Percentiles rank a stretch among this genome's conserved stretches.
phyloP scores from a whole-genome alignment of 306 rosid genomes.

The Alnus rubra region DNA sequence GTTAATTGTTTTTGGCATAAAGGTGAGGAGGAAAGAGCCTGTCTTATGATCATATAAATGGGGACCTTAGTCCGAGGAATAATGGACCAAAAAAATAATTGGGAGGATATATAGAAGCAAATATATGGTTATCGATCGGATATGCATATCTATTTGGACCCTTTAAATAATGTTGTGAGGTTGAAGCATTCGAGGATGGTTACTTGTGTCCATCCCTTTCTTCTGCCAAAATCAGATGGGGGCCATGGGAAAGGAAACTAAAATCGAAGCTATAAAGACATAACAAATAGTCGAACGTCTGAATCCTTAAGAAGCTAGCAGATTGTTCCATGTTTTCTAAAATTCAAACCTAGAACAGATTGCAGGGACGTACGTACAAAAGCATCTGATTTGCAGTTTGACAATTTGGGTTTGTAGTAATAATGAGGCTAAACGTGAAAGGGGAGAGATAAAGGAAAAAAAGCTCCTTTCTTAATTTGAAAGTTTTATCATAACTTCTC shows the following conservation, averaged over 20 bases:
- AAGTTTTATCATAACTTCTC: conserved; percentile 54
- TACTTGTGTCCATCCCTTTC: neutral
- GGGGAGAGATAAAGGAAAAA: conserved; percentile 37
- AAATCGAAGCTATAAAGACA: neutral
- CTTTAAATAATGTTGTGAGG: neutral
- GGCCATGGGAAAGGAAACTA: too few species aligned
- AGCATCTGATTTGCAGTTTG: conserved; percentile 23
- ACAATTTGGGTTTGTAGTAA: conserved; percentile 30
- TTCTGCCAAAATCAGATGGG: neutral
- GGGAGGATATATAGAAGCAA: neutral
- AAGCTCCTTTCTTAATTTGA: conserved; percentile 49
- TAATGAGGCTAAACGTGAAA: conserved; percentile 38
- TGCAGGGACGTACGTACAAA: neutral
- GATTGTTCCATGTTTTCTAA: too few species aligned
- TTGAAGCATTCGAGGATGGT: neutral
- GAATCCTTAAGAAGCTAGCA: too few species aligned
- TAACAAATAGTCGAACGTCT: too few species aligned
- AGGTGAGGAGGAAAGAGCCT: neutral
- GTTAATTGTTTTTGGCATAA: neutral
- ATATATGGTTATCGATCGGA: neutral
- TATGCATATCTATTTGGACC: neutral
- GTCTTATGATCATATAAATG: neutral
- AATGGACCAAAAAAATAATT: neutral
- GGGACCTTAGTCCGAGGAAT: neutral
- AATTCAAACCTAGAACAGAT: neutral